These are phyloP conservation scores for Boletus semigastroideus DNA, from an alignment of 1,284 basidiomycete species.

Conservation along the genomic window DNA sequence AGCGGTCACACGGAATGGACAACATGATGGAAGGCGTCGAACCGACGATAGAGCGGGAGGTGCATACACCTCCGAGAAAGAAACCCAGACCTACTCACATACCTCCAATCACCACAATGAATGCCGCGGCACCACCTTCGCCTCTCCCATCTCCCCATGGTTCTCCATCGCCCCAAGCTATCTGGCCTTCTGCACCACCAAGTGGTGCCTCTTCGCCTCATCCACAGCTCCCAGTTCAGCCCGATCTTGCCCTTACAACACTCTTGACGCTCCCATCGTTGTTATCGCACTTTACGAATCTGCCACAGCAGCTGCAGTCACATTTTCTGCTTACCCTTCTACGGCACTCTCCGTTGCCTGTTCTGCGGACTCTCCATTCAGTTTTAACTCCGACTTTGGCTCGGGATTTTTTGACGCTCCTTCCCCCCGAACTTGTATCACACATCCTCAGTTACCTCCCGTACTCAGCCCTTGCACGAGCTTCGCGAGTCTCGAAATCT, in stretches of 20 bases:
- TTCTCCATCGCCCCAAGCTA: constrained; percentile 69
- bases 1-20: constrained; percentile 67
- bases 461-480: constrained; percentile 73
- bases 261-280: constrained; percentile 78
- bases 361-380: constrained; percentile 78
- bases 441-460: constrained; percentile 78
- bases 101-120: constrained; percentile 57
- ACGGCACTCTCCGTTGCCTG: constrained; percentile 80
- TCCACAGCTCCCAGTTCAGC: constrained; percentile 69
- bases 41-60: constrained; percentile 47
- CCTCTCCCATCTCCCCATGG: constrained; percentile 80
- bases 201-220: constrained; percentile 69
- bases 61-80: constrained; percentile 67
- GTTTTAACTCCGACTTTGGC: constrained; percentile 83
- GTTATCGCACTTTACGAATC: constrained; percentile 67
- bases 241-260: constrained; percentile 73
- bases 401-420: constrained; percentile 82
- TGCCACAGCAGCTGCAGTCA: constrained; percentile 76
- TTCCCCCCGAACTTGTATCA: constrained; percentile 83
- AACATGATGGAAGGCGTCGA: constrained; percentile 79
- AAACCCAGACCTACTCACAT: constrained; percentile 62
- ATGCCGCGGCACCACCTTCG: constrained; percentile 74
- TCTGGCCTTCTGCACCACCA: constrained; percentile 76
- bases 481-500: constrained; percentile 76
- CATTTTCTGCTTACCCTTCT: constrained; percentile 83